A percentile compares a stretch with the other conserved stretches of the same genome.
phyloP scores from a whole-genome alignment of 116 monocot species.

The Iris pallida region DNA sequence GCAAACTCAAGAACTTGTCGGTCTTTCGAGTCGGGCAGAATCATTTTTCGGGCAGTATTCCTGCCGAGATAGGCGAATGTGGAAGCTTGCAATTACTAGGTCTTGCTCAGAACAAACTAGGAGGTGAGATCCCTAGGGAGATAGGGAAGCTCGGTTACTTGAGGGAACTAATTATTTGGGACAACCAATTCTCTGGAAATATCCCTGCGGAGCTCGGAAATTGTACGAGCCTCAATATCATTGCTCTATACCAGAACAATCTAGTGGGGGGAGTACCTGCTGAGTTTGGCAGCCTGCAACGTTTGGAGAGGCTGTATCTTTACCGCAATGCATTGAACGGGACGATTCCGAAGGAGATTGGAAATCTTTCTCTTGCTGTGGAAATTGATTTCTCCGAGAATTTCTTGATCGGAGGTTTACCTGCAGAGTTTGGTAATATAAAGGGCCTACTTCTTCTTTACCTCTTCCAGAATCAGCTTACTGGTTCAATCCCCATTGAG shows the following conservation, averaged over 20 bases:
- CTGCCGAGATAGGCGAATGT: conserved; percentile 67
- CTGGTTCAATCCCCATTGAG: conserved; percentile 56
- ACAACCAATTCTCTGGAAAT: conserved; percentile 57
- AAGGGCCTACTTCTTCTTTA: conserved; percentile 55
- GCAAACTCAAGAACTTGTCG: conserved; percentile 63
- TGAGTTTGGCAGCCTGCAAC: conserved; percentile 50
- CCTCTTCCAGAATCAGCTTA: conserved; percentile 79
- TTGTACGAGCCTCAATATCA: conserved; percentile 45
- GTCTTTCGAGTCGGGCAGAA: conserved; percentile 70
- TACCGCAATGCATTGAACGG: conserved; percentile 88
- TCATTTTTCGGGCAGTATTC: conserved; percentile 60
- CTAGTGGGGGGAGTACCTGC: conserved; percentile 63
- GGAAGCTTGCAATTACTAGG: conserved; percentile 51
- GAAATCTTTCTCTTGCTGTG: conserved; percentile 44
- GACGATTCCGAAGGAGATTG: conserved; percentile 73
- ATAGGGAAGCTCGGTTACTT: conserved; percentile 54
- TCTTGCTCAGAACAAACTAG: conserved; percentile 82
- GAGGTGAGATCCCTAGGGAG: conserved; percentile 62
- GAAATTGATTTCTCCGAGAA: conserved; percentile 98
- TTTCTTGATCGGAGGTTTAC: conserved; percentile 62
- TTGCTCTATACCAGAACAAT: conserved; percentile 89
- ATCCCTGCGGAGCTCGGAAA: conserved; percentile 73
- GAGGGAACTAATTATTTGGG: conserved; percentile 55
- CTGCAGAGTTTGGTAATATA: conserved; percentile 48
- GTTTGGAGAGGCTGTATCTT: conserved; percentile 62